These are phyloP conservation scores for Exophiala dermatitidis DNA, from an alignment of 2,329 filamentous ascomycete species.

Conservation along the genomic window DNA sequence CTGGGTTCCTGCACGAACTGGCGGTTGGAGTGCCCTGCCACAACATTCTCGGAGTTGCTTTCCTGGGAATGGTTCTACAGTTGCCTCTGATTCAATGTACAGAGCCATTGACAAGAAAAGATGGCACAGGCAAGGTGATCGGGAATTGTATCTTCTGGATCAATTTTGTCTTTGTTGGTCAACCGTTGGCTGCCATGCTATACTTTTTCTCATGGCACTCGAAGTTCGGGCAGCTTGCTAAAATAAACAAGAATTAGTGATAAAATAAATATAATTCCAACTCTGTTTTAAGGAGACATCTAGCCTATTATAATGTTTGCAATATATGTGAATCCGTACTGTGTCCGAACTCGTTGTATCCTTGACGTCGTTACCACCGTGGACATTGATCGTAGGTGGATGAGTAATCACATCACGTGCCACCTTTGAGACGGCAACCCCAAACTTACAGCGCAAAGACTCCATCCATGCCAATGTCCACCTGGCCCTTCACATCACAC, in stretches of 20 bases:
- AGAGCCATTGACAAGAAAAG: slow-evolving; percentile 68
- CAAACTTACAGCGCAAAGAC: no score
- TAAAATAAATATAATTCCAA: neutral
- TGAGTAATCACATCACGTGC: no score
- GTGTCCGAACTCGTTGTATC: no score
- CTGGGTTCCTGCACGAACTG: slow-evolving; percentile 82
- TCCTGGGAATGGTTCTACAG: slow-evolving; percentile 88
- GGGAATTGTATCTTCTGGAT: slow-evolving; percentile 97
- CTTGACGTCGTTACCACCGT: no score
- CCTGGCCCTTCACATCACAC: no score
- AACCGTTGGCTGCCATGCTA: slow-evolving; percentile 82
- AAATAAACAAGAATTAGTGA: slow-evolving; percentile 1
- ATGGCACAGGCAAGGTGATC: slow-evolving; percentile 66
- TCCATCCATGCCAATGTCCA: no score
- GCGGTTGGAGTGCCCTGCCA: slow-evolving; percentile 92
- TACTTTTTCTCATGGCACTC: slow-evolving; percentile 99
- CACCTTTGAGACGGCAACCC: no score
- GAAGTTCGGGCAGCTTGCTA: slow-evolving; percentile 79
- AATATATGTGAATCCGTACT: no score
- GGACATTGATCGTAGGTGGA: no score
- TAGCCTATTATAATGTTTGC: neutral
- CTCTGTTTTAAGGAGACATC: neutral
- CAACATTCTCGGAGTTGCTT: slow-evolving; percentile 76
- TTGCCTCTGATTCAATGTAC: slow-evolving; percentile 81
- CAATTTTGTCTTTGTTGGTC: slow-evolving; percentile 88